Evolutionary conservation across 2,329 filamentous ascomycete genomes (phyloP).

Genomic region (Cyphellophora europaea): DNA sequence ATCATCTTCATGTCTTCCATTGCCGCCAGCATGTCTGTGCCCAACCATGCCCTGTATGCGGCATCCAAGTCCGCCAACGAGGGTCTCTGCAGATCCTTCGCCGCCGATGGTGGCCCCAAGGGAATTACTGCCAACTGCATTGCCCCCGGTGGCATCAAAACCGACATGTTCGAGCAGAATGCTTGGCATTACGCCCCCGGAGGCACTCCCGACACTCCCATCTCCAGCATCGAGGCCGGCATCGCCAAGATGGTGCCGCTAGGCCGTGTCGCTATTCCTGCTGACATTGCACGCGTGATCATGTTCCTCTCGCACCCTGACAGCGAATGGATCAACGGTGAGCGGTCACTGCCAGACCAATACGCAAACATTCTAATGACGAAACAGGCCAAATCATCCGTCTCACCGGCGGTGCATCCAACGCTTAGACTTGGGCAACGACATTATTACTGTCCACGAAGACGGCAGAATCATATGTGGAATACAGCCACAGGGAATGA

Average conservation of each 20-base stretch:
- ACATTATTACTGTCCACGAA: too few relatives aligned
- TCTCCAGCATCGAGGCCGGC: conserved; percentile 46
- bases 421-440: too few relatives aligned
- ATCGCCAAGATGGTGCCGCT: conserved; percentile 51
- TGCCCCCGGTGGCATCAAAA: conserved; percentile 64
- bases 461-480: too few relatives aligned
- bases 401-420: conserved; percentile 15
- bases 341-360: conserved; percentile 15
- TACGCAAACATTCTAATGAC: conserved; percentile 1
- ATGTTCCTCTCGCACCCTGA: conserved; percentile 47
- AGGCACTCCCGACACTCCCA: conserved; percentile 34
- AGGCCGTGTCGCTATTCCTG: conserved; percentile 47
- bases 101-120: conserved; percentile 59
- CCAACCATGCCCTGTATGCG: conserved; percentile 64
- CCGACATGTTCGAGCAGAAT: conserved; percentile 67
- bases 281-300: conserved; percentile 51
- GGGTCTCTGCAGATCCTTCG: conserved; percentile 62
- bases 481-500: too few relatives aligned
- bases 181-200: conserved; percentile 57
- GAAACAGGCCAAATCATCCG: conserved; percentile 15
- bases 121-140: conserved; percentile 65
- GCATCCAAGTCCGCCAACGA: conserved; percentile 65
- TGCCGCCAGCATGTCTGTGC: conserved; percentile 52
- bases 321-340: conserved; percentile 58
- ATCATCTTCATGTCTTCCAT: conserved; percentile 49